Conservation (phyloP, 805 yeast species). For the Saccharomycopsis babjevae region DNA sequence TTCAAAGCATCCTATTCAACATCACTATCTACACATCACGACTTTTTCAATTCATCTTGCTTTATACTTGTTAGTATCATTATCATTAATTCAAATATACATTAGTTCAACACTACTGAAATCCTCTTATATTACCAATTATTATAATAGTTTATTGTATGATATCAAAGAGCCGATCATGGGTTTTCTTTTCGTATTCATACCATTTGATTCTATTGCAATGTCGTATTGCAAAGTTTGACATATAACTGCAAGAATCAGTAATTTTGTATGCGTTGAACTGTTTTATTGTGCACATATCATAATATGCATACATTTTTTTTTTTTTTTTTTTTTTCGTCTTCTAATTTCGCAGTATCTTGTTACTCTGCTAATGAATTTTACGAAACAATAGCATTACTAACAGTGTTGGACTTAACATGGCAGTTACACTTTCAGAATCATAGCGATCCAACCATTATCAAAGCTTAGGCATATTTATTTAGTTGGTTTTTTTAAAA, state of each 20-base stretch:
- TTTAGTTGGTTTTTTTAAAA: background rate
- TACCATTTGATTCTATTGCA: background rate
- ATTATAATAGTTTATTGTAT: background rate
- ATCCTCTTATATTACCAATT: background rate
- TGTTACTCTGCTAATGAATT: background rate
- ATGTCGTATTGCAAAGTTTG: background rate
- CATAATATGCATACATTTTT: background rate
- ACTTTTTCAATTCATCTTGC: background rate
- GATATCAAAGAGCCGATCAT: too few relatives aligned
- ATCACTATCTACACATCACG: too few relatives aligned
- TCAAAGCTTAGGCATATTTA: background rate
- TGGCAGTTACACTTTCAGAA: too few relatives aligned
- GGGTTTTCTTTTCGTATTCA: background rate
- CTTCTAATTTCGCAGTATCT: background rate
- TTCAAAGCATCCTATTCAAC: background rate
- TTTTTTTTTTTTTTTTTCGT: background rate
- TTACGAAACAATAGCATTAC: too few relatives aligned
- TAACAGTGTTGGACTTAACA: too few relatives aligned
- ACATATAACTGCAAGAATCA: background rate
- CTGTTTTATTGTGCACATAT: background rate
- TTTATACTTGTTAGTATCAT: background rate
- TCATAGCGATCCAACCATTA: background rate
- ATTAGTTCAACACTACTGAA: slow-evolving; percentile 1
- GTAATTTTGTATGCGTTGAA: background rate
- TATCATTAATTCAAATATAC: background rate